A percentile compares a stretch with the other conserved stretches of the same genome.
phyloP scores from a whole-genome alignment of 192 early-diverging fungal genomes.

The Coemansia sp. region DNA sequence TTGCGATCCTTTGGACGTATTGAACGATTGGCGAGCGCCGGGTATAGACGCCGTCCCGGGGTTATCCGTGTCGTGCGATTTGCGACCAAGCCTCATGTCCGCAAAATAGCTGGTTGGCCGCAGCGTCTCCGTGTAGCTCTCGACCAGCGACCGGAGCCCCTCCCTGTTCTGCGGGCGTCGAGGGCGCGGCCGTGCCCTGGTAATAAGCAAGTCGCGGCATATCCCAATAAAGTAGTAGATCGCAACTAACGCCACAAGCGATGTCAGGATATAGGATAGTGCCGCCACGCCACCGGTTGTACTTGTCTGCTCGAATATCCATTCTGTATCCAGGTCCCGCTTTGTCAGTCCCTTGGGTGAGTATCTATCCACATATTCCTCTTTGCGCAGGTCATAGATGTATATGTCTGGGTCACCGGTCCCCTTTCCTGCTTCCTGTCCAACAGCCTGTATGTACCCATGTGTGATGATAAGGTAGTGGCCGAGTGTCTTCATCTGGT shows the following conservation, averaged over 20 bases:
- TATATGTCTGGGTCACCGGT: conserved; percentile 28
- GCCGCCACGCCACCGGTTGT: conserved; percentile 12
- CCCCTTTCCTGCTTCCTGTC: background rate
- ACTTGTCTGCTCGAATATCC: conserved; percentile 8
- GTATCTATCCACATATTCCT: conserved; percentile 26
- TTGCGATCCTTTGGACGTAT: background rate
- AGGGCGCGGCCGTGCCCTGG: background rate
- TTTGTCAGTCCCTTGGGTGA: conserved; percentile 21
- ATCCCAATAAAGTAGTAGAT: conserved; percentile 14
- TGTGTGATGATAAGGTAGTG: conserved; percentile 32
- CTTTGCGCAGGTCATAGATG: conserved; percentile 27
- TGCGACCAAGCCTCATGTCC: background rate
- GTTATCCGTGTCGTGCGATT: conserved; percentile 18
- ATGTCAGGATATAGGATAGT: conserved; percentile 14
- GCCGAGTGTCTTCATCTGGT: conserved; percentile 39
- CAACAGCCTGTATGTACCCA: conserved; percentile 11
- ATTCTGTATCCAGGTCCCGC: conserved; percentile 26
- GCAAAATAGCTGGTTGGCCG: conserved; percentile 10
- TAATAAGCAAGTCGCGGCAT: background rate
- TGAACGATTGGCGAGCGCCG: conserved; percentile 2
- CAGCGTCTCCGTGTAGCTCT: conserved; percentile 17
- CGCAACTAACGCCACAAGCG: conserved; percentile 19
- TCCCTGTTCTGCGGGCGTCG: background rate
- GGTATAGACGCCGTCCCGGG: background rate
- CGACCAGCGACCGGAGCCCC: conserved; percentile 10